Evolutionary conservation across 2,329 filamentous ascomycete genomes (phyloP).

Genomic region (Apiospora hydei): DNA sequence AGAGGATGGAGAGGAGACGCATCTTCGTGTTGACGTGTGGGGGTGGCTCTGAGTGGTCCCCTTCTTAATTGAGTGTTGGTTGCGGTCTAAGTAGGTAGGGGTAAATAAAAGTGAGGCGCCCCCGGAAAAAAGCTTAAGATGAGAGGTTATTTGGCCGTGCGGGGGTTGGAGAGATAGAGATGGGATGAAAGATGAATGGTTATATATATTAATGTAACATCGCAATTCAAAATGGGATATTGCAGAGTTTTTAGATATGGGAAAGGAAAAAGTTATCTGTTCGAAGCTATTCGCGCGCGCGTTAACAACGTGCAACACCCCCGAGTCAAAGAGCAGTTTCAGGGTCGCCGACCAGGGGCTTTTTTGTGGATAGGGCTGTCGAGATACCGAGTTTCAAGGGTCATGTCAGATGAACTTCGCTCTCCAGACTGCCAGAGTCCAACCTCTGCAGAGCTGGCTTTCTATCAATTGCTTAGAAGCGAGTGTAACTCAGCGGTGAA

Average conservation of each 20-base stretch:
- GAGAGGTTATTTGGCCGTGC: not conserved
- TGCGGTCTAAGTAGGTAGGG: not conserved
- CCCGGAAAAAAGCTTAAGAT: constrained; percentile 1
- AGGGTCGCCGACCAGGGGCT: constrained; percentile 16
- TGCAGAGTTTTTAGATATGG: not conserved
- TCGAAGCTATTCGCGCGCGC: constrained; percentile 5
- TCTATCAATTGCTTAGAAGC: not conserved
- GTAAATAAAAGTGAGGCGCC: not conserved
- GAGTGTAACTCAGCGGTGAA: not conserved
- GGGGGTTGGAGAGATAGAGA: not conserved
- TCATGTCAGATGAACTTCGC: constrained; percentile 5
- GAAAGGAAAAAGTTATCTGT: not conserved
- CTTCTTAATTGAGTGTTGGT: not conserved
- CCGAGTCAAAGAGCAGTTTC: constrained; percentile 15
- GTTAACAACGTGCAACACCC: not conserved
- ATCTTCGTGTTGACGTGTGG: constrained; percentile 8
- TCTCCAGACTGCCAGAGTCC: not conserved
- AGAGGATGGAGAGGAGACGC: constrained; percentile 20
- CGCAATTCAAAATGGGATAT: not conserved
- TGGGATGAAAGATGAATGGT: not conserved
- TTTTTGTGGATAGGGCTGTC: constrained; percentile 4
- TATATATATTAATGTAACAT: not conserved
- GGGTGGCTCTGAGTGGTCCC: not conserved
- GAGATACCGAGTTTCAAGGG: constrained; percentile 18
- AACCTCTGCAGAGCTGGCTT: not conserved